These are phyloP conservation scores for Coniella vitis DNA, from an alignment of 2,329 filamentous ascomycete genomes.

Conservation along the genomic window DNA sequence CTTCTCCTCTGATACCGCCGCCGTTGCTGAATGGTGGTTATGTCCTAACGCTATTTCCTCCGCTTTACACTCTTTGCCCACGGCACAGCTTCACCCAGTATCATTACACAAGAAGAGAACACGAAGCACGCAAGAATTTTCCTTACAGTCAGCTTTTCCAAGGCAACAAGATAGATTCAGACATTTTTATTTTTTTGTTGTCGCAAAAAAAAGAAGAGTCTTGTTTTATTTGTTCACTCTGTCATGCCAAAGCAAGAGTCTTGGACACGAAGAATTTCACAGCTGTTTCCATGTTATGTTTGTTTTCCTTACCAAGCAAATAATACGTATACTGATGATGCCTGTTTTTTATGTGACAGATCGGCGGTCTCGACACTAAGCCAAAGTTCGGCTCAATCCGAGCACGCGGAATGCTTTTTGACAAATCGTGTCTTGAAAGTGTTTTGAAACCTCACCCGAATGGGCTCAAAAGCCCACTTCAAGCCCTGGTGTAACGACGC, in stretches of 20 bases:
- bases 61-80: not conserved
- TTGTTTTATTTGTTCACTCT: not conserved
- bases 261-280: slow-evolving; percentile 16
- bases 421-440: not conserved
- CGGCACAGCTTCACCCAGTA: not conserved
- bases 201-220: not conserved
- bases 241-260: slow-evolving; percentile 10
- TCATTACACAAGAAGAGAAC: not conserved
- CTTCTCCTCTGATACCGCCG: not conserved
- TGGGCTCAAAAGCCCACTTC: not conserved
- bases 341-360: slow-evolving; percentile 19
- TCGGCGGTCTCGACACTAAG: slow-evolving; percentile 16
- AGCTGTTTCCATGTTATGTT: not conserved
- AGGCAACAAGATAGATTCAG: slow-evolving; percentile 12
- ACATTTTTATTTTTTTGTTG: slow-evolving; percentile 18
- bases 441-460: not conserved
- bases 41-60: not conserved
- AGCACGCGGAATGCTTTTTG: not conserved
- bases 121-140: not conserved
- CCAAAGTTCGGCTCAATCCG: not conserved
- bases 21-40: slow-evolving; percentile 7
- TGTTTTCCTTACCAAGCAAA: not conserved
- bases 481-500: not conserved
- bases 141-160: not conserved
- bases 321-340: slow-evolving; percentile 15